phyloP scores from a whole-genome alignment of 805 yeast genomes.

The Ogataea allantospora region DNA sequence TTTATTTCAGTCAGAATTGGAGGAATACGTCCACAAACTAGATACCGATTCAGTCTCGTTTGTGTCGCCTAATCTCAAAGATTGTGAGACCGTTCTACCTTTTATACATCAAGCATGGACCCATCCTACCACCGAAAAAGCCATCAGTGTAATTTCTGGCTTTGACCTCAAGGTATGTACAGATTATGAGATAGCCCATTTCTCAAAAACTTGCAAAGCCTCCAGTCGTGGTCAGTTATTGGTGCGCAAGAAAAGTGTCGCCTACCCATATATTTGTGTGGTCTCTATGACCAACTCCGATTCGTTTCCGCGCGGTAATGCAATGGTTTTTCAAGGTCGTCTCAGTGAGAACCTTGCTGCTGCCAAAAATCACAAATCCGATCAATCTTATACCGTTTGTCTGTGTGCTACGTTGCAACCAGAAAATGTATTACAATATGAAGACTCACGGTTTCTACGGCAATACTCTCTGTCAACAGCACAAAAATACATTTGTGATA shows the following conservation, averaged over 20 bases:
- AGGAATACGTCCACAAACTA: slow-evolving; percentile 11
- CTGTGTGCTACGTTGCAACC: slow-evolving; percentile 30
- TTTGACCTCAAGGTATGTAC: slow-evolving; percentile 45
- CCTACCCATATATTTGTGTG: slow-evolving; percentile 31
- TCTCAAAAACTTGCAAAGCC: slow-evolving; percentile 16
- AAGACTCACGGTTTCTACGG: slow-evolving; percentile 23
- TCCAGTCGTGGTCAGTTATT: slow-evolving; percentile 7
- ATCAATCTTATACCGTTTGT: slow-evolving; percentile 15
- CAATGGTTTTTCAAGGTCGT: slow-evolving; percentile 40
- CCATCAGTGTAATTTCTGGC: slow-evolving; percentile 50
- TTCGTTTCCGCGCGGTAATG: slow-evolving; percentile 36
- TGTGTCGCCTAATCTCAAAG: slow-evolving; percentile 31
- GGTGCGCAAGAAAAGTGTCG: slow-evolving; percentile 23
- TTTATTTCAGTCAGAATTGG: slow-evolving; percentile 40
- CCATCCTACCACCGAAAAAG: slow-evolving; percentile 46
- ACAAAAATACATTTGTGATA: slow-evolving; percentile 18
- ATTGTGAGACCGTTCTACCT: slow-evolving; percentile 37
- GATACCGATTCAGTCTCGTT: slow-evolving; percentile 5
- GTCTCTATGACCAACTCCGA: slow-evolving; percentile 11
- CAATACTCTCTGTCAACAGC: slow-evolving; percentile 14
- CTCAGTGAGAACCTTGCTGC: slow-evolving; percentile 44
- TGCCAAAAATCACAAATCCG: slow-evolving; percentile 18
- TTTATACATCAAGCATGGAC: slow-evolving; percentile 55
- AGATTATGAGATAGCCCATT: slow-evolving; percentile 55
- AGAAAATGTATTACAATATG: slow-evolving; percentile 25